Evolutionary conservation across 257 asterid genomes (phyloP), one percentile per base, ranked within the genome.

Genomic region (Striga asiatica): DNA sequence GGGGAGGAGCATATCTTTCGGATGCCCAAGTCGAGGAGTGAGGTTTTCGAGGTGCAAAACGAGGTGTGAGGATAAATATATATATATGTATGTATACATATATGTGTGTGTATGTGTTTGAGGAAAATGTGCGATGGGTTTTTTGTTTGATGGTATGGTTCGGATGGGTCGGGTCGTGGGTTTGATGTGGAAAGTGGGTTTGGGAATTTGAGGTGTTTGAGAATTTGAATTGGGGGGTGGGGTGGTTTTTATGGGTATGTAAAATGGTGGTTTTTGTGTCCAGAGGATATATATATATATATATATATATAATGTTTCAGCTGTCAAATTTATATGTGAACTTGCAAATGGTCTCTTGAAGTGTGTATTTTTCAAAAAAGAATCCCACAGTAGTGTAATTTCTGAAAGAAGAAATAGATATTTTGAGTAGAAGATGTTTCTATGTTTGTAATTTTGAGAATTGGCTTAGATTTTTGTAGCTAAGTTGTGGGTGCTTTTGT

Each of bases 1-100:
- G 93, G 93, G 12, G 93, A 83, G 64, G 93, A 83, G 49, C 88
- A 83, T 60, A 75, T 80, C 12, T 83, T 48, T 17, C 71, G 93
- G 61, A 43, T 83, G 67, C 83, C 79, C 34, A 71, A 60, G 67
- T 66, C 57, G 41, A 27, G 64, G 2, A 57, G 13, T 14, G 2
- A 41, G 0, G 2, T 55, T 35, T 39, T 59, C 7, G 50, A 5
- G 52, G 20, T 54, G 28, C 21, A 10, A 39, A 47, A 7, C 7
- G 50, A 48, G 56, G n/a, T n/a, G n/a, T n/a, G n/a, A n/a, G n/a
- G n/a, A n/a, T n/a, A n/a, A n/a, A n/a, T n/a, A n/a, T n/a, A n/a
- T n/a, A n/a, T n/a, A n/a, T n/a, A n/a, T n/a, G n/a, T n/a, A n/a
- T n/a, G n/a, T n/a, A n/a, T n/a, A n/a, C n/a, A n/a, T n/a, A 29